Evolutionary conservation across 805 yeast species (phyloP), one percentile per base, ranked within the genome.

Genomic region (Kazachstania viticola): DNA sequence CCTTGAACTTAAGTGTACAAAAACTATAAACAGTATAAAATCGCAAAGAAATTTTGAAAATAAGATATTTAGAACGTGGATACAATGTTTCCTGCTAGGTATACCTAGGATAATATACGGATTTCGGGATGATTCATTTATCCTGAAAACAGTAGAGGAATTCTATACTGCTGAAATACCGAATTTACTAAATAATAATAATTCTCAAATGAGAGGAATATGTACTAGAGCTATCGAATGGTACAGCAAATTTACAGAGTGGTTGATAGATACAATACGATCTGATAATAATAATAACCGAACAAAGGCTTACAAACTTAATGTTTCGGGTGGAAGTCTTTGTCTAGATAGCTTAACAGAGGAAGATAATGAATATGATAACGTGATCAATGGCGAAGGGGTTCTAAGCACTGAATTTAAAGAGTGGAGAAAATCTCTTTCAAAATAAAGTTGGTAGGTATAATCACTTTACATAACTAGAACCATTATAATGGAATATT

Each of bases 21-120:
- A 67, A 25, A 61, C 65, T 4, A 64, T 88, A 0, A 62, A 60
- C 15, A 62, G 67, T 14, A 71, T 73, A 5, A 63, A 66, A 9
- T 77, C 76, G 25, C 73, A 78, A 12, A 61, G 62, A 19, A 64
- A 52, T 11, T 84, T 88, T 49, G 95, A 87, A 46, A 67, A 65
- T 33, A 91, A 88, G 57, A 59, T 91, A 30, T 72, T 79, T 52
- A 71, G 64, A 40, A 70, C 94, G 0, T 91, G 99, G 99, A 82
- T 94, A 2, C 98, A 91, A 60, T 80, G 94, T 40, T 91, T 85
- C 54, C 61, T 91, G 13, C 64, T 84, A 29, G 98, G 98, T 3
- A 69, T 91, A 15, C 75, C 79, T 7, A 70, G 69, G 36, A 68
- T 88, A 4, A 69, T 81, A 4, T 82, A 84, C 49, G 99, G 96